Base-by-base conservation (phyloP, 23 red algal species). In the Gracilaria domingensis region DNA sequence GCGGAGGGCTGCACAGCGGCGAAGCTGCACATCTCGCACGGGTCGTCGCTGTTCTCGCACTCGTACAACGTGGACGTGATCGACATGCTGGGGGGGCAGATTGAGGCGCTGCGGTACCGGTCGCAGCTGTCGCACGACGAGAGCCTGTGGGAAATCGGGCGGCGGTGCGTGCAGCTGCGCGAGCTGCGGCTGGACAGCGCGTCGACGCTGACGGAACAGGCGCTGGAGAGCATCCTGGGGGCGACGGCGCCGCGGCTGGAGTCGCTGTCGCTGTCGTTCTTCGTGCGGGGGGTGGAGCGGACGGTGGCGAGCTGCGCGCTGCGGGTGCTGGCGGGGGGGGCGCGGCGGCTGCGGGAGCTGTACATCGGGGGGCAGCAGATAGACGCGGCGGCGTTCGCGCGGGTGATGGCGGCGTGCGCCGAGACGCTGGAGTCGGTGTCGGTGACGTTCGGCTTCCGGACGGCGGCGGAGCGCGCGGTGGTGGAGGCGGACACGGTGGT, bases 21-120 rank as follows among this genome's bases (percentile, higher is more conserved):
- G 37, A 17, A 85, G 58, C 30, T 85, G 81, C 48, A 34, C n/a
- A 38, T 85, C 28, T 85, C 81, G 60, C 81, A 85, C 60, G 81
- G 81, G 33, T 49, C 59, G 59, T 85, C 81, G 81, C 81, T 85
- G 54, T 67, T 85, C 17, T 85, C 81, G 61, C 81, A 85, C 81
- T 55, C 81, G 60, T 85, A 85, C 81, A 85, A 85, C 81, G 81
- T 48, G 56, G 81, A 85, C 36, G 81, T 85, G 81, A 67, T 85
- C 8, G 81, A 85, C 34, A 40, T 85, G 11, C 58, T 85, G 81
- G 81, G 81, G 8, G 81, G 18, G 35, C 81, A 85, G 81, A 65
- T 85, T n/a, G 25, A 34, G 12, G 42, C 81, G 57, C 57, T 85
- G 57, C 81, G 81, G 12, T 85, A 85, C 81, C 81, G 81, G 5